Base-by-base conservation (phyloP, 345 rosid genomes). In the Lumnitzera racemosa region DNA sequence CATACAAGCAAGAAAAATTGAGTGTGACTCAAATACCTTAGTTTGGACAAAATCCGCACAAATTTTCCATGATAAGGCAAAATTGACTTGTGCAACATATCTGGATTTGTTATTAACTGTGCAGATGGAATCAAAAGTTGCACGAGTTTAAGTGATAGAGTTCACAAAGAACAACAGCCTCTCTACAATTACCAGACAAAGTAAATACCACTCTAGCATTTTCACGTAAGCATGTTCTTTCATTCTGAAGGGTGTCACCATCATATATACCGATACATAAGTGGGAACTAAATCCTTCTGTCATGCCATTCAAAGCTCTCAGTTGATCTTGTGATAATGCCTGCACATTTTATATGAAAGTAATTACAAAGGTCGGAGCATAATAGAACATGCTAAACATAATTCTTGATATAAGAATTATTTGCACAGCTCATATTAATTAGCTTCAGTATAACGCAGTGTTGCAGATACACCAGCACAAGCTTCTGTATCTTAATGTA, bases 101-200 rank as follows among this genome's bases (percentile, higher is more conserved):
- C 98, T 36, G 98, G 98, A 86, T 92, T 92, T 62, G 98, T 92
- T 64, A 92, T 92, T 75, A 92, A 78, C 98, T 92, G 80, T 80
- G 68, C 20, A 31, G 61, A 62, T 70, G 67, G 56, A 7, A 54
- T 51, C 55, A 66, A 49, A 47, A 57, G 61, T 67, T 69, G 58
- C 61, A 24, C 48, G 41, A 49, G 49, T n/a, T 51, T 9, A 56
- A 15, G 13, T 56, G 46, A 0, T 24, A 25, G 23, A 8, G 43
- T 52, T 12, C 24, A 43, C 15, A 55, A 55, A 17, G 36, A 47
- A 49, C 24, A 11, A 43, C 13, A 47, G 51, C 46, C 17, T 52
- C 50, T 31, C 27, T 50, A 46, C 48, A 47, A 56, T 49, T 68
- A 57, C 50, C 57, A 70, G 56, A 60, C 24, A 67, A 55, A 64